A percentile compares a stretch with the other conserved stretches of the same genome.
phyloP scores from a whole-genome alignment of 306 rosid genomes.

The Pterocarpus santalinus region DNA sequence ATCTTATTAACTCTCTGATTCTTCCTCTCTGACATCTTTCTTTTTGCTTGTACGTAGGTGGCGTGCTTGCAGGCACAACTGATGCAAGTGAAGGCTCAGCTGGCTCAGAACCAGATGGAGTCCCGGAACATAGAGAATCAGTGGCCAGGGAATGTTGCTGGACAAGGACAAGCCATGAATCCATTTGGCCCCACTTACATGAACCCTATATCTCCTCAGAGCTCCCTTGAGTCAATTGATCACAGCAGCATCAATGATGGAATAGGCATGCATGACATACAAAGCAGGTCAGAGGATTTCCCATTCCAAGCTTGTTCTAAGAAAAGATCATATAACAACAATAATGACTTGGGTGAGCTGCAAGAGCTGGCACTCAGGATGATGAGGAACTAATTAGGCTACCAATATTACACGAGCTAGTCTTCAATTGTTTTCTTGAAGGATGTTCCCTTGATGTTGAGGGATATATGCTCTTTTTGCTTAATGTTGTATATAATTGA shows the following conservation, averaged over 20 bases:
- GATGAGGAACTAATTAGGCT: conserved; percentile 74
- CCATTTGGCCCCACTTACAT: conserved; percentile 55
- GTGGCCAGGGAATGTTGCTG: conserved; percentile 54
- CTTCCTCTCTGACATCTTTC: conserved; percentile 10
- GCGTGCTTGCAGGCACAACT: conserved; percentile 91
- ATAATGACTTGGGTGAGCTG: conserved; percentile 82
- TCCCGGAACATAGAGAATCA: conserved; percentile 61
- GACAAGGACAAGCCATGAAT: conserved; percentile 46
- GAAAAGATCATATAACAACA: conserved; percentile 54
- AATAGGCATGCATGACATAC: conserved; percentile 50
- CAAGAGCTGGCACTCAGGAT: conserved; percentile 90
- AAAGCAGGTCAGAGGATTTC: conserved; percentile 53
- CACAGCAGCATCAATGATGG: conserved; percentile 62
- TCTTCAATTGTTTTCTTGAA: not conserved
- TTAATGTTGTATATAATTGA: conserved; percentile 54
- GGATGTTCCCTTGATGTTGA: not conserved
- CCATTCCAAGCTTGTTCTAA: conserved; percentile 53
- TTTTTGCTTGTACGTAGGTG: conserved; percentile 59
- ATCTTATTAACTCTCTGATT: not conserved
- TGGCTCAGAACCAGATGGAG: conserved; percentile 69
- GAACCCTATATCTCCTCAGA: conserved; percentile 86
- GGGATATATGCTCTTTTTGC: not conserved
- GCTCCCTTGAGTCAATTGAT: conserved; percentile 81
- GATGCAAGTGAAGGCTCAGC: conserved; percentile 82
- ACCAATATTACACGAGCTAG: not conserved